Percentiles rank a stretch among this genome's conserved stretches.
phyloP scores from a whole-genome alignment of 768 basidiomycete species.

The Kwoniella heveanensis region DNA sequence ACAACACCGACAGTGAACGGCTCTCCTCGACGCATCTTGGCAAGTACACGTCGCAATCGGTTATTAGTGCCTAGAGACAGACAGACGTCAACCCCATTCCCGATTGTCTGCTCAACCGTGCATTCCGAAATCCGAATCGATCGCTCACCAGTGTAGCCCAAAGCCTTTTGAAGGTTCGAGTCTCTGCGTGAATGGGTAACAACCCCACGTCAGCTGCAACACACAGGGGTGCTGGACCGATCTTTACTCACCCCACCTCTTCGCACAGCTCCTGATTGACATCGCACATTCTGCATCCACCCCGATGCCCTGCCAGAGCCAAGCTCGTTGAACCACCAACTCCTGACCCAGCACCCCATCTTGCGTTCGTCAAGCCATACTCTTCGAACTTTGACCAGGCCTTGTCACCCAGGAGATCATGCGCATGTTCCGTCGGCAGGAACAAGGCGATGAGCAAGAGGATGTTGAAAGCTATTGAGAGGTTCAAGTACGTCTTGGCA shows the following conservation, averaged over 20 bases:
- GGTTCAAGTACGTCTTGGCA: slow-evolving; percentile 22
- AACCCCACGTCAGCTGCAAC: no score
- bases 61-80: slow-evolving; percentile 31
- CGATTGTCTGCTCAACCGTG: no score
- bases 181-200: background rate
- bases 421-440: slow-evolving; percentile 14
- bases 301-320: background rate
- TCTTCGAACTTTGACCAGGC: slow-evolving; percentile 18
- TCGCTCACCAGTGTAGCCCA: slow-evolving; percentile 23
- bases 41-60: slow-evolving; percentile 32
- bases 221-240: no score
- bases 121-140: background rate
- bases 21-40: slow-evolving; percentile 33
- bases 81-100: background rate
- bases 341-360: background rate
- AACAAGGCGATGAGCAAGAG: slow-evolving; percentile 20
- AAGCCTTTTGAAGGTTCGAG: slow-evolving; percentile 16
- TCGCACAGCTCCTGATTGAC: slow-evolving; percentile 30
- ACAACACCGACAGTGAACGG: slow-evolving; percentile 44
- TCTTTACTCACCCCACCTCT: slow-evolving; percentile 34
- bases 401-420: slow-evolving; percentile 12
- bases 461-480: slow-evolving; percentile 22
- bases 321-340: background rate
- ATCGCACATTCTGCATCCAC: slow-evolving; percentile 26
- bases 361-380: slow-evolving; percentile 5